Base-by-base conservation (phyloP, 2,329 filamentous ascomycete genomes). In the Venturia asperata region DNA sequence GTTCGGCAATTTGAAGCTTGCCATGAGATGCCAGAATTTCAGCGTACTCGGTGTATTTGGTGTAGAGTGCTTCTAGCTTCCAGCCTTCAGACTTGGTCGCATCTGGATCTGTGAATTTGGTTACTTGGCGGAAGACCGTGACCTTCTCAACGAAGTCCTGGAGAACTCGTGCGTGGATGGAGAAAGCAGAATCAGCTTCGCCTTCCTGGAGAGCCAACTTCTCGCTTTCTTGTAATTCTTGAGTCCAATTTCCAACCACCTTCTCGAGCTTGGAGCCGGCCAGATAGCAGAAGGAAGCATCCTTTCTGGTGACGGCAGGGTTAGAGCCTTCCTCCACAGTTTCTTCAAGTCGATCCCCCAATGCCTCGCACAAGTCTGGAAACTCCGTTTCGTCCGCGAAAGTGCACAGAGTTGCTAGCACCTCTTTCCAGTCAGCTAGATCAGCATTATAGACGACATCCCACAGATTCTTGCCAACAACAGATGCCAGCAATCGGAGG, bases 71-170 rank as follows among this genome's bases (percentile, higher is more conserved):
- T 45, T 87, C 84, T 67, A 99, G 85, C 78, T 96, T 97, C 93
- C 93, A 99, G 70, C 88, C 90, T 1, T 87, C 87, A 11, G 84
- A 81, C 70, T 90, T 84, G 60, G 65, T 39, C 68, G 85, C 85
- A 72, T 97, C 92, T 10, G 79, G 77, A 74, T 99, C 94, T 71
- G 89, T 80, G 80, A 97, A 99, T 72, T 93, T 92, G 68, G 92
- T 92, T 55, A 97, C 92, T 70, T 94, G 85, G 64, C 94, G 88
- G 86, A 99, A 99, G 64, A 99, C 85, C 0, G 92, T 96, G 60
- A 99, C 94, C 81, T 99, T 99, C 79, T 99, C 94, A 68, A 99
- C 96, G 73, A 99, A 93, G 69, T 90, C 88, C 76, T 97, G 94
- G 55, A 99, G 80, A 60, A 89, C 88, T 67, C 87, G 87, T 65